Evolutionary conservation across 306 rosid genomes (phyloP).

Genomic region (Corylus heterophylla): DNA sequence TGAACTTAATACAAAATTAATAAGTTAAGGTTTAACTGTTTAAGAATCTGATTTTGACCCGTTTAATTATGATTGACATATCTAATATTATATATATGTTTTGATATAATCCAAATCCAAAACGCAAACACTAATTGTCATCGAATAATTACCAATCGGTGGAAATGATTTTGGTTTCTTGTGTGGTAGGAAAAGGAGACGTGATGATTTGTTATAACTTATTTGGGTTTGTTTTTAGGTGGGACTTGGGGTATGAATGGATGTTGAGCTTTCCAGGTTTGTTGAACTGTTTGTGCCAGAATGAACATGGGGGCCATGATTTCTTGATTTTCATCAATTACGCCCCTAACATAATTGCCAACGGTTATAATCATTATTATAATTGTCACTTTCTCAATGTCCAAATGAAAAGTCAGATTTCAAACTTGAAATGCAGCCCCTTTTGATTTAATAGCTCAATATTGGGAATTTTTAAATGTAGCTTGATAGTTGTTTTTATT

Average conservation of each 20-base stretch:
- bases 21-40: too few relatives aligned
- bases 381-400: not conserved
- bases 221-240: not conserved
- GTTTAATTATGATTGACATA: too few relatives aligned
- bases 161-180: conserved; percentile 2
- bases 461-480: not conserved
- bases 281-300: not conserved
- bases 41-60: too few relatives aligned
- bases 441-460: not conserved
- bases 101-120: too few relatives aligned
- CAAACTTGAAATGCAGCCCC: not conserved
- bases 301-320: conserved; percentile 9
- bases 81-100: too few relatives aligned
- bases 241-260: not conserved
- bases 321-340: not conserved
- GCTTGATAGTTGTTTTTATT: too few relatives aligned
- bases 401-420: not conserved
- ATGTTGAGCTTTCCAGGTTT: not conserved
- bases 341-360: not conserved
- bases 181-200: conserved; percentile 20
- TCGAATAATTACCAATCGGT: not conserved
- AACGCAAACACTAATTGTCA: too few relatives aligned
- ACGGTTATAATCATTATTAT: not conserved
- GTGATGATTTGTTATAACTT: conserved; percentile 14
- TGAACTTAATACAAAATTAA: too few relatives aligned